A percentile compares a stretch with the other conserved stretches of the same genome.
Conservation (phyloP, 192 early-diverging fungal species). For the Mortierella claussenii region DNA sequence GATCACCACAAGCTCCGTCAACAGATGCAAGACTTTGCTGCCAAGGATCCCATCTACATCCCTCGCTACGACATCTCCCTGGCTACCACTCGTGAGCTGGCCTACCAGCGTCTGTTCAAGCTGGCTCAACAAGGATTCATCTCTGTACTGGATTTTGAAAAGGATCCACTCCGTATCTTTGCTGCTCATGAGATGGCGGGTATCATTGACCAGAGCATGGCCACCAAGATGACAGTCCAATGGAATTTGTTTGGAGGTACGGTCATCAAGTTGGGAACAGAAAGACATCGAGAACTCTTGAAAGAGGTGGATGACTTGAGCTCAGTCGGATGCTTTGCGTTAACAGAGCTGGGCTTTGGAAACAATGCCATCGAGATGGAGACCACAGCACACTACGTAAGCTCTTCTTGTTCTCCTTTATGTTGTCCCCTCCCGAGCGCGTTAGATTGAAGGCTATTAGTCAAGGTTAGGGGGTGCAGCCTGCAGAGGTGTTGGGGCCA, state of each 20-base stretch:
- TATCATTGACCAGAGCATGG: slow-evolving; percentile 74
- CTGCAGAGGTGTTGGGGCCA: too few relatives aligned
- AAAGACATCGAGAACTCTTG: slow-evolving; percentile 74
- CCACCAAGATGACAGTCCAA: slow-evolving; percentile 63
- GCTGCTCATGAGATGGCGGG: slow-evolving; percentile 77
- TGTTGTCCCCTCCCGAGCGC: too few relatives aligned
- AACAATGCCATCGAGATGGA: slow-evolving; percentile 89
- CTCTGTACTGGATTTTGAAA: slow-evolving; percentile 73
- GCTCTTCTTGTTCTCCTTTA: too few relatives aligned
- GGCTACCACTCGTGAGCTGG: slow-evolving; percentile 67
- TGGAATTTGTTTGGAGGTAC: slow-evolving; percentile 60
- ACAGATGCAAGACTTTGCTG: slow-evolving; percentile 57
- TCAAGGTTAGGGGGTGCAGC: too few relatives aligned
- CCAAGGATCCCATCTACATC: slow-evolving; percentile 60
- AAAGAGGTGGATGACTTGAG: slow-evolving; percentile 71
- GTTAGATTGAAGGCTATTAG: too few relatives aligned
- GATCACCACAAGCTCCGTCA: slow-evolving; percentile 65
- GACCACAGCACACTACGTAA: slow-evolving; percentile 71
- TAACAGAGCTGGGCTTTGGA: slow-evolving; percentile 84
- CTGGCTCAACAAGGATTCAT: slow-evolving; percentile 64
- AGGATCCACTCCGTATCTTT: slow-evolving; percentile 72
- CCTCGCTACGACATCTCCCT: slow-evolving; percentile 73
- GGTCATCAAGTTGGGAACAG: slow-evolving; percentile 77
- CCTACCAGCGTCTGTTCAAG: slow-evolving; percentile 57
- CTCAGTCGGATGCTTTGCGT: slow-evolving; percentile 77